Conservation (phyloP, 2,329 filamentous ascomycete species). For the Ophiosphaerella narmari region DNA sequence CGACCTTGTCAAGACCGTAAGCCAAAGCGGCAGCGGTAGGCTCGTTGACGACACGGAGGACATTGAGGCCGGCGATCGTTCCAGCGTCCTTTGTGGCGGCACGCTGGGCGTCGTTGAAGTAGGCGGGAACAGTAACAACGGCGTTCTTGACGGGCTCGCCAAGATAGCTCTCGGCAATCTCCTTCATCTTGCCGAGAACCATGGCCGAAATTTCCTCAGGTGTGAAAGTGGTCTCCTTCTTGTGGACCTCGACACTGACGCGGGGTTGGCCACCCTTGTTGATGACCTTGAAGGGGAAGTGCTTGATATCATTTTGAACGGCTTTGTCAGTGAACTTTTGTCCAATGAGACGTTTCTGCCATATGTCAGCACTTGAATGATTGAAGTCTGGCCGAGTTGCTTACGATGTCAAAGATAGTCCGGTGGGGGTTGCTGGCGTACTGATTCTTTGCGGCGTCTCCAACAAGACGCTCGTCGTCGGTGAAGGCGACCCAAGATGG, state of each 20-base stretch:
- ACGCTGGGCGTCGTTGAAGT: slow-evolving; percentile 98
- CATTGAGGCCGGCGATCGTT: slow-evolving; percentile 88
- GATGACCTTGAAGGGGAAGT: slow-evolving; percentile 95
- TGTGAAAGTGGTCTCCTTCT: slow-evolving; percentile 71
- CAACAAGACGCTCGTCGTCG: slow-evolving; percentile 94
- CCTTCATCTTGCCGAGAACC: slow-evolving; percentile 73
- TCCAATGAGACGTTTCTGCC: slow-evolving; percentile 57
- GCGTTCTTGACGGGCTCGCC: slow-evolving; percentile 84
- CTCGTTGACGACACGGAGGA: slow-evolving; percentile 96
- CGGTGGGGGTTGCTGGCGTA: slow-evolving; percentile 55
- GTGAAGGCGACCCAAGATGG: slow-evolving; percentile 91
- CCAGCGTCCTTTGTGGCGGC: slow-evolving; percentile 97
- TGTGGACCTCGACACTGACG: slow-evolving; percentile 75
- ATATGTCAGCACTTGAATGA: slow-evolving; percentile 32
- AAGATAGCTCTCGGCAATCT: slow-evolving; percentile 77
- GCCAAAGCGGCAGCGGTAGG: slow-evolving; percentile 94
- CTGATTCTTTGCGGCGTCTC: slow-evolving; percentile 71
- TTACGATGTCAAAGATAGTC: slow-evolving; percentile 54
- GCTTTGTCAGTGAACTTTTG: slow-evolving; percentile 63
- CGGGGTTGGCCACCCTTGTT: slow-evolving; percentile 89
- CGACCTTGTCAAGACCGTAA: slow-evolving; percentile 70
- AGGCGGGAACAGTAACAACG: slow-evolving; percentile 92
- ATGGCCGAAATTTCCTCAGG: slow-evolving; percentile 82
- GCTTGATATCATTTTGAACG: slow-evolving; percentile 92
- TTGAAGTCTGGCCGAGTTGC: slow-evolving; percentile 7